Conservation (phyloP, 148 eudicot genomes). For the Linanthus parryae region DNA sequence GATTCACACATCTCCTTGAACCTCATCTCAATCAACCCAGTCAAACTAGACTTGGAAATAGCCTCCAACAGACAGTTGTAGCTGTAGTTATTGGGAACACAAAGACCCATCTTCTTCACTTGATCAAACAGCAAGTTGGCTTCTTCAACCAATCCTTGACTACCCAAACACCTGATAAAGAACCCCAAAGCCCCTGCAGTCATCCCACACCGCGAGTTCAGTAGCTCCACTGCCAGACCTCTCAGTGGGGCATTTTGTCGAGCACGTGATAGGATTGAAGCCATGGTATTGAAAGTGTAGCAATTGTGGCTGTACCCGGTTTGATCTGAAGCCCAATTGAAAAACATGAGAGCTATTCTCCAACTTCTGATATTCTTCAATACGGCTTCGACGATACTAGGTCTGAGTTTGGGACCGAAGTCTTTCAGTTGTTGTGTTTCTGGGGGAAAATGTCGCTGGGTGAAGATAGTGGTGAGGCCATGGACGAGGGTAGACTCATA, state of each 20-base stretch:
- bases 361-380: constrained; percentile 41
- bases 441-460: constrained; percentile 17
- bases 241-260: constrained; percentile 75
- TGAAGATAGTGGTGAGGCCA: constrained; percentile 41
- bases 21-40: constrained; percentile 44
- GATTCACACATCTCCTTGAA: constrained; percentile 56
- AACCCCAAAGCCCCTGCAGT: constrained; percentile 42
- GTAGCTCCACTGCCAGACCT: constrained; percentile 23
- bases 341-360: constrained; percentile 51
- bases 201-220: constrained; percentile 32
- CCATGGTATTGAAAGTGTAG: constrained; percentile 70
- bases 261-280: constrained; percentile 63
- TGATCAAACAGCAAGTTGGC: constrained; percentile 64
- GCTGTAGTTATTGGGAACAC: constrained; percentile 50
- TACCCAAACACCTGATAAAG: constrained; percentile 8
- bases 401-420: constrained; percentile 39
- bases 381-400: constrained; percentile 50
- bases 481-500: constrained; percentile 12
- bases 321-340: constrained; percentile 60
- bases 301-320: constrained; percentile 53
- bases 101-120: constrained; percentile 34
- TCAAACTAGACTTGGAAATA: constrained; percentile 37
- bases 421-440: constrained; percentile 26
- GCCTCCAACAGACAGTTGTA: constrained; percentile 73
- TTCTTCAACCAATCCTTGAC: not conserved